Conservation (phyloP, 257 asterid genomes). For the Fraxinus cuspidata region DNA sequence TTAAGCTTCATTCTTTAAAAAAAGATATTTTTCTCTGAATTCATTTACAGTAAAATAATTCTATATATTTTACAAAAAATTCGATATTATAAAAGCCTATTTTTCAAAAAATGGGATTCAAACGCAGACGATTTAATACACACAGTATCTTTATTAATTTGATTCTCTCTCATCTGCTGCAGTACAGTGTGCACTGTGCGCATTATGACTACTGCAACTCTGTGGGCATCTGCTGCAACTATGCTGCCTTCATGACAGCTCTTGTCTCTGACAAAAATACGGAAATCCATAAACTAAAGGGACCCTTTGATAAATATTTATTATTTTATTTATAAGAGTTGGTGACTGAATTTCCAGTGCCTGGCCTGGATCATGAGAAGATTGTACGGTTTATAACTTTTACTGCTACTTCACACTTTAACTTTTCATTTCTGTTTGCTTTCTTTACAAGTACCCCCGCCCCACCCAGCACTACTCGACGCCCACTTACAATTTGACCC, state of each 20-base stretch:
- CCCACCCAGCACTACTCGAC: background rate
- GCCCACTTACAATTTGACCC: background rate
- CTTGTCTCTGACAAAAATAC: slow-evolving; percentile 65
- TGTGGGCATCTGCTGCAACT: slow-evolving; percentile 48
- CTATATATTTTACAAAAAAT: no score
- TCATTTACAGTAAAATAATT: no score
- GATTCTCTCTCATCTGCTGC: background rate
- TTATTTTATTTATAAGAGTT: background rate
- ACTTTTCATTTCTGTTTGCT: slow-evolving; percentile 6
- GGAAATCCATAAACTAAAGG: slow-evolving; percentile 59
- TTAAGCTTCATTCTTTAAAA: no score
- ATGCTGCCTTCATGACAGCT: slow-evolving; percentile 60
- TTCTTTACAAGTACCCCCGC: no score
- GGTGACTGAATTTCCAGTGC: background rate
- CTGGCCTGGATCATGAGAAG: slow-evolving; percentile 4
- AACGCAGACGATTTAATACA: no score
- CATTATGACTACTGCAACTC: slow-evolving; percentile 30
- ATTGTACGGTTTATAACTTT: background rate
- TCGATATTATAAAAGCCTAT: no score
- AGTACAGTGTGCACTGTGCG: slow-evolving; percentile 48
- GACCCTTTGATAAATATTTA: background rate
- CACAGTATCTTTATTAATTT: no score
- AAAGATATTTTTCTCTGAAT: no score
- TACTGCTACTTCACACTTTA: slow-evolving; percentile 13
- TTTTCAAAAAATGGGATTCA: no score